These are phyloP conservation scores for Trichoderma polysporum DNA, from an alignment of 2,329 filamentous ascomycete genomes.

Conservation along the genomic window DNA sequence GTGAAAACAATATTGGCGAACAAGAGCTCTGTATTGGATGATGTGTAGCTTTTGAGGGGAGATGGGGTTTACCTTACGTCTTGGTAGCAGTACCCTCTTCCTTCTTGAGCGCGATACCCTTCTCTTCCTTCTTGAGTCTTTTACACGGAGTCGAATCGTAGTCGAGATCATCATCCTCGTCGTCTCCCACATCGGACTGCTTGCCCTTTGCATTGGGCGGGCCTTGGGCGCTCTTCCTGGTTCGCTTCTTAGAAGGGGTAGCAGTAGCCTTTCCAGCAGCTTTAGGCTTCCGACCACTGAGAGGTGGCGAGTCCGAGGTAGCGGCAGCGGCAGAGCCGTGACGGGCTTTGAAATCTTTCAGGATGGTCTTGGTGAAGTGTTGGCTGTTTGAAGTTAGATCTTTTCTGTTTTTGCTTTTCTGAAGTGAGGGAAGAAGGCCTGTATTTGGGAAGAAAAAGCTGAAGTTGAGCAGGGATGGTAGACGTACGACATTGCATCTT, in stretches of 20 bases:
- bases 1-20: not conserved
- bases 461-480: not conserved
- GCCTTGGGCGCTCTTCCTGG: not conserved
- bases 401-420: not conserved
- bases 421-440: not conserved
- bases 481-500: slow-evolving; percentile 41
- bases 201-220: not conserved
- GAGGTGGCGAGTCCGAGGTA: not conserved
- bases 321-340: slow-evolving; percentile 20
- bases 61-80: not conserved
- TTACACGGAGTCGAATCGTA: slow-evolving; percentile 29
- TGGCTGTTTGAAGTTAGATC: slow-evolving; percentile 30
- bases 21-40: not conserved
- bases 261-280: slow-evolving; percentile 13
- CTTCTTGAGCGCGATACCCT: slow-evolving; percentile 23
- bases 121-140: slow-evolving; percentile 34
- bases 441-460: not conserved
- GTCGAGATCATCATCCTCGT: slow-evolving; percentile 25
- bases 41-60: not conserved
- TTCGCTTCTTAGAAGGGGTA: slow-evolving; percentile 25
- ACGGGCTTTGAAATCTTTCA: slow-evolving; percentile 37
- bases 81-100: not conserved
- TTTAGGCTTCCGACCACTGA: slow-evolving; percentile 1
- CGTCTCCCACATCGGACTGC: slow-evolving; percentile 11
- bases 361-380: slow-evolving; percentile 41